Base-by-base conservation (phyloP, 73 alveolate genomes). In the Paramecium tetraurelia region DNA sequence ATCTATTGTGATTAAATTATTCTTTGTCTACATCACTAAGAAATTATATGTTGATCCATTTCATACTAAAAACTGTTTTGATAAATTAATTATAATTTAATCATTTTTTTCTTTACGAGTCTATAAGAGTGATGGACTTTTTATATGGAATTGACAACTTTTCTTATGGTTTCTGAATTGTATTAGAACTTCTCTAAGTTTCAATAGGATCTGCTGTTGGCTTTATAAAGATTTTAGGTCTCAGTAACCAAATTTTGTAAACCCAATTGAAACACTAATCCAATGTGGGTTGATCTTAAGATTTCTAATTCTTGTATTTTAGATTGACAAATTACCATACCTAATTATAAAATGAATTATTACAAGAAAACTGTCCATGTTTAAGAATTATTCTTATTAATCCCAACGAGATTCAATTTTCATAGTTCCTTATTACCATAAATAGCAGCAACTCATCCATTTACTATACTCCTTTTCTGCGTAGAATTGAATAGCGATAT, bases 321-420 rank as follows among this genome's bases (percentile, higher is more conserved):
- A 75, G 18, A 38, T 75, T 75, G 12, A 75, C 59, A 41, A 16
- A 75, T 75, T 75, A 75, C 68, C 58, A 75, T 29, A 75, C 58
- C 87, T 75, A 75, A 18, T 11, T 11, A 29, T 75, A 38, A 14
- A 14, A 75, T 75, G 5, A 12, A 33, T 35, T n/a, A 75, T 31
- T 75, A 75, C 87, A 11, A 75, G 46, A 75, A 3, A 38, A 20
- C 59, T 36, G 18, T 75, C 87, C 58, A 75, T 75, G 35, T 35
- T 75, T 35, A 33, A 75, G 33, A 75, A 75, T 35, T 38, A 11
- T n/a, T 35, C 87, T 38, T 75, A 75, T 33, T 75, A 24, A 0
- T 38, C 87, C 87, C 87, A 75, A 21, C 87, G 38, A 29, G 87
- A 75, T 63, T 63, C 84, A 63, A 75, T 75, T 75, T 75, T 75